phyloP scores from a whole-genome alignment of 768 basidiomycete genomes.

The Leccinum incarnatum region DNA sequence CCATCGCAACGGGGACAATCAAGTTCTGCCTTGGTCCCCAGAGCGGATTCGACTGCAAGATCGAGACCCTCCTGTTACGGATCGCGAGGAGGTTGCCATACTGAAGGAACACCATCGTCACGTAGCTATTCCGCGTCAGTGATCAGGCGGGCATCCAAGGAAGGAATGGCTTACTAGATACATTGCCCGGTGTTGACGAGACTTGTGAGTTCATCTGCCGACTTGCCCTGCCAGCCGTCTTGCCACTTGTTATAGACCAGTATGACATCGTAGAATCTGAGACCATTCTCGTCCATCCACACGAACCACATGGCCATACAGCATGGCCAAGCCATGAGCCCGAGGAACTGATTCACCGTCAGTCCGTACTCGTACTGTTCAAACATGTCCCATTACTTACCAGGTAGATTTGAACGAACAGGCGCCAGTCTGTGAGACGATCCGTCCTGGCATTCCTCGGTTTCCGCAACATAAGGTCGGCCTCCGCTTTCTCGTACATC shows the following conservation, averaged over 20 bases:
- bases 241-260: slow-evolving; percentile 41
- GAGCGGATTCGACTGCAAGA: slow-evolving; percentile 42
- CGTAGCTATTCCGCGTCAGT: slow-evolving; percentile 33
- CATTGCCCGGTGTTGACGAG: slow-evolving; percentile 45
- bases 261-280: slow-evolving; percentile 38
- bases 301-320: slow-evolving; percentile 43
- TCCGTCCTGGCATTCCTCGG: slow-evolving; percentile 51
- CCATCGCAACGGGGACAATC: slow-evolving; percentile 37
- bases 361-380: background rate
- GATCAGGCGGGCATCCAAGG: background rate
- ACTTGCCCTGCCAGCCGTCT: slow-evolving; percentile 35
- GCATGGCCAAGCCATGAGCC: slow-evolving; percentile 46
- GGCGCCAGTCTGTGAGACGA: slow-evolving; percentile 47
- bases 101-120: slow-evolving; percentile 48
- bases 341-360: slow-evolving; percentile 35
- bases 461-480: slow-evolving; percentile 46
- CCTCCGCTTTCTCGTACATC: slow-evolving; percentile 52
- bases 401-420: slow-evolving; percentile 48
- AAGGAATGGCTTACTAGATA: slow-evolving; percentile 36
- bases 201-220: slow-evolving; percentile 26
- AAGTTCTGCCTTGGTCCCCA: slow-evolving; percentile 48
- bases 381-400: slow-evolving; percentile 26
- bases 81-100: slow-evolving; percentile 42
- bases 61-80: slow-evolving; percentile 44
- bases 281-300: slow-evolving; percentile 38